phyloP scores from a whole-genome alignment of 1,284 basidiomycete species.

The Rhodotorula mucilaginosa region DNA sequence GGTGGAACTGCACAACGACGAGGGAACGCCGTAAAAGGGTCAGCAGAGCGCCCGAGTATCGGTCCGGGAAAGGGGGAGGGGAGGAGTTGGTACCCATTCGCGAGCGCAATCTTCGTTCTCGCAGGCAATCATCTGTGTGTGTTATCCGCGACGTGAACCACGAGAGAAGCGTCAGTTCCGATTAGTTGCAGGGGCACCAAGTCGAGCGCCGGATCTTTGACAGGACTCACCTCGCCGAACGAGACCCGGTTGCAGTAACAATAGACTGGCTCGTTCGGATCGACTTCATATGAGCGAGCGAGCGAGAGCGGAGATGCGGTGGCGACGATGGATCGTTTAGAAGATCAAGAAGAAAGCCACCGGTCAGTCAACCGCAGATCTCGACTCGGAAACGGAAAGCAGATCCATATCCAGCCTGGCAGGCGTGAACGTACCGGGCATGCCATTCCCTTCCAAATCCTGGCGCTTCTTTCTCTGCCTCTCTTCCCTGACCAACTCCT shows the following conservation, averaged over 20 bases:
- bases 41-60: background rate
- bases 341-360: too few relatives aligned
- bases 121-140: conserved; percentile 42
- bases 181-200: background rate
- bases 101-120: conserved; percentile 42
- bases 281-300: conserved; percentile 7
- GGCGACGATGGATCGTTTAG: too few relatives aligned
- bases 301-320: too few relatives aligned
- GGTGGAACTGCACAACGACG: conserved; percentile 37
- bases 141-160: background rate
- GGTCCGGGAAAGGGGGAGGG: too few relatives aligned
- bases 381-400: too few relatives aligned
- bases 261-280: conserved; percentile 39
- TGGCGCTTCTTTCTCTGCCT: conserved; percentile 9
- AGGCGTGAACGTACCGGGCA: conserved; percentile 15
- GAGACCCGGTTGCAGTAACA: conserved; percentile 42
- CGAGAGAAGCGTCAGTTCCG: background rate
- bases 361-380: too few relatives aligned
- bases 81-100: conserved; percentile 40
- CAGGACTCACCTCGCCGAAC: conserved; percentile 32
- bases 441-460: background rate
- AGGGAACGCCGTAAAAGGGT: background rate
- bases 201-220: background rate
- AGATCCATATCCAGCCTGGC: background rate
- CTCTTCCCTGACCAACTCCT: conserved; percentile 9